These are phyloP conservation scores for Lepidium sativum DNA, from an alignment of 345 rosid genomes.

Conservation along the genomic window DNA sequence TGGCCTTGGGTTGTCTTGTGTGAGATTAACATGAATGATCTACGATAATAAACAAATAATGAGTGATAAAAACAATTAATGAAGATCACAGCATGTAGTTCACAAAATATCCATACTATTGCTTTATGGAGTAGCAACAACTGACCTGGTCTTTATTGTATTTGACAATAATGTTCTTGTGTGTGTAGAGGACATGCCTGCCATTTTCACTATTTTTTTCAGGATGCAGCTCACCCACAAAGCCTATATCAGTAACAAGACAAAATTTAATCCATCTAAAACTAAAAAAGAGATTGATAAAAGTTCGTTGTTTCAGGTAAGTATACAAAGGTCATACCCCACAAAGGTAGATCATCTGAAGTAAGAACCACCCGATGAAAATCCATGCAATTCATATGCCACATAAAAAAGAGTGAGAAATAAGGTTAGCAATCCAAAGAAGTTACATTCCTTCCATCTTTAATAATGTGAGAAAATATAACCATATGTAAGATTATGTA, in stretches of 20 bases:
- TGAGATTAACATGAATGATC: conserved; percentile 87
- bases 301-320: not conserved
- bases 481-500: not conserved
- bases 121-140: conserved; percentile 1
- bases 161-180: conserved; percentile 51
- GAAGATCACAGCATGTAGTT: not conserved
- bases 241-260: conserved; percentile 40
- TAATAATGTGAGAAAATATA: not conserved
- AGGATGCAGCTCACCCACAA: conserved; percentile 77
- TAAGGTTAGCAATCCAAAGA: conserved; percentile 10
- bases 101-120: conserved; percentile 4
- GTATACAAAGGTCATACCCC: conserved; percentile 45
- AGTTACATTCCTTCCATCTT: not conserved
- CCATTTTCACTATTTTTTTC: conserved; percentile 69
- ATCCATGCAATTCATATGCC: conserved; percentile 25
- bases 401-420: conserved; percentile 14
- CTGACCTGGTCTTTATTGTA: conserved; percentile 85
- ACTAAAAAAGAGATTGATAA: not conserved
- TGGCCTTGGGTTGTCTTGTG: conserved; percentile 72
- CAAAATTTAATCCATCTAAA: not conserved
- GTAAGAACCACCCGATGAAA: conserved; percentile 29
- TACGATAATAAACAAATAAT: conserved; percentile 14
- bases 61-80: too few species aligned
- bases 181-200: conserved; percentile 73
- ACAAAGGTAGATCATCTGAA: conserved; percentile 87